Evolutionary conservation across 169 alveolate genomes (phyloP).

Genomic region (Plasmodium knowlesi): DNA sequence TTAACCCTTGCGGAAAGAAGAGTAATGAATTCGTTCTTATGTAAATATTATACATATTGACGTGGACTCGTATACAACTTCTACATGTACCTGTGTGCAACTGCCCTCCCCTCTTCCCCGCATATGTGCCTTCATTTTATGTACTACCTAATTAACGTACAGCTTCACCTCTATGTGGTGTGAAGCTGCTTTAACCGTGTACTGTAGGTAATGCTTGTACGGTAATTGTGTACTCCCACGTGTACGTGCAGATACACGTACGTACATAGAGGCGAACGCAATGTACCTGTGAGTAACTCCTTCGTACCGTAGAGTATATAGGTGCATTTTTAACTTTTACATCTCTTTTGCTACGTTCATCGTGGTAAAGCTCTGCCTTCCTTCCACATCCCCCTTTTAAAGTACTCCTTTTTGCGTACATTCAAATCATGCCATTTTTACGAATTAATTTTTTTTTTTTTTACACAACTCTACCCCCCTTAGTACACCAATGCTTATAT

Average conservation of each 20-base stretch:
- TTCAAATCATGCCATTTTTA: neutral
- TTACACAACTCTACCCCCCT: neutral
- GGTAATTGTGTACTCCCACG: neutral
- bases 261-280: neutral
- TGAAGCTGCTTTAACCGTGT: neutral
- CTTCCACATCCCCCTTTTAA: neutral
- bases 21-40: neutral
- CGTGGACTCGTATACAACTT: neutral
- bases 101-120: neutral
- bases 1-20: neutral
- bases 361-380: neutral
- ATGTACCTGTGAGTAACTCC: neutral
- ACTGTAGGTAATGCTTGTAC: neutral
- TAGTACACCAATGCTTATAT: neutral
- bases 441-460: slow-evolving; percentile 18
- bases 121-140: neutral
- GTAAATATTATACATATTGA: neutral
- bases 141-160: neutral
- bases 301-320: neutral
- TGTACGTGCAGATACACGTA: neutral
- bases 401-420: neutral
- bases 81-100: neutral
- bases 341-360: neutral
- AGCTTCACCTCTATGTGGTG: neutral
- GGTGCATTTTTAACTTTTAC: neutral